Evolutionary conservation across 2,329 filamentous ascomycete genomes (phyloP).

Genomic region (Sporothrix luriei): DNA sequence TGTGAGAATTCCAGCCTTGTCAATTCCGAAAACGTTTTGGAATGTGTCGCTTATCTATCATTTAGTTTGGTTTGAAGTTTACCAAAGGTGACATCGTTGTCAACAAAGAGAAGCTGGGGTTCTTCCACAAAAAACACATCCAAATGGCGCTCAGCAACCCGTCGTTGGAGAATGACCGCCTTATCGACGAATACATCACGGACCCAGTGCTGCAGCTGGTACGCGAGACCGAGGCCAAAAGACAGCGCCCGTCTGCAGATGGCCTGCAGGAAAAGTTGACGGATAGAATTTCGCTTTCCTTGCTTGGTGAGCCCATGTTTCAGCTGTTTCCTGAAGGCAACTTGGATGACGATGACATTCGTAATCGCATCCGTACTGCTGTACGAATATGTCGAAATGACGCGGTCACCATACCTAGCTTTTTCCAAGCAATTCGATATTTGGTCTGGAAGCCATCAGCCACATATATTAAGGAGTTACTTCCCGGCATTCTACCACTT

Average conservation of each 20-base stretch:
- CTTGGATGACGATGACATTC: background rate
- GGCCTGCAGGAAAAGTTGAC: background rate
- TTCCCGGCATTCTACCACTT: constrained; percentile 1
- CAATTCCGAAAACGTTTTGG: constrained; percentile 24
- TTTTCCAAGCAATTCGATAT: constrained; percentile 37
- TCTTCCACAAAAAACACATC: constrained; percentile 62
- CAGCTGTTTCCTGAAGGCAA: background rate
- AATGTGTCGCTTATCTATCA: constrained; percentile 36
- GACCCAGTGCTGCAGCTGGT: constrained; percentile 37
- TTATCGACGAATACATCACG: constrained; percentile 35
- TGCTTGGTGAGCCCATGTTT: constrained; percentile 26
- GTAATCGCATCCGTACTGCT: constrained; percentile 30
- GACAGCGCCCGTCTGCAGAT: background rate
- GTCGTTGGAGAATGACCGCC: constrained; percentile 17
- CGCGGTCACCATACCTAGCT: constrained; percentile 22
- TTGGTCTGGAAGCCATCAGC: constrained; percentile 39
- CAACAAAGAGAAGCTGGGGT: constrained; percentile 75
- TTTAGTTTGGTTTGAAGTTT: constrained; percentile 79
- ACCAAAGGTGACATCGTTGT: constrained; percentile 89
- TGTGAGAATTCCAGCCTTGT: constrained; percentile 50
- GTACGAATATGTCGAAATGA: constrained; percentile 35
- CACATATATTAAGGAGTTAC: constrained; percentile 25
- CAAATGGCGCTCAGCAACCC: constrained; percentile 34
- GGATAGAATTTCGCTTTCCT: background rate
- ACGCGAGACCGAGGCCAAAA: constrained; percentile 30